These are phyloP conservation scores for Senna siamea DNA, from an alignment of 306 rosid genomes.

Conservation along the genomic window DNA sequence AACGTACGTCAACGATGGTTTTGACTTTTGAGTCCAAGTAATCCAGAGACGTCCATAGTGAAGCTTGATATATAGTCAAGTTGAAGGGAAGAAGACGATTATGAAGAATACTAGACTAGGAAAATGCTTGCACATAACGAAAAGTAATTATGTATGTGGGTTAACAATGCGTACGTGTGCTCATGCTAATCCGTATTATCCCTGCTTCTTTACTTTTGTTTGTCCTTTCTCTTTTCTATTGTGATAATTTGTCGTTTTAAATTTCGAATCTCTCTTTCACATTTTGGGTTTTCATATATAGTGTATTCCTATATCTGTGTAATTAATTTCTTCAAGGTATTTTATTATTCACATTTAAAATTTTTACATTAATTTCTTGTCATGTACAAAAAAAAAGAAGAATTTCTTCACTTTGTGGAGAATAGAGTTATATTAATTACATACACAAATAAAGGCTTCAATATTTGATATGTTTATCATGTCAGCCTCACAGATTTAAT, in stretches of 20 bases:
- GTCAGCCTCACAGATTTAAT: no score
- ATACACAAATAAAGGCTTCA: no score
- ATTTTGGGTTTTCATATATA: background rate
- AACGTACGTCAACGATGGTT: background rate
- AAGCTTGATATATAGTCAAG: constrained; percentile 20
- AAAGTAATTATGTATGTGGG: background rate
- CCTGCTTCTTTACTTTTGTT: no score
- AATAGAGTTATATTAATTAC: no score
- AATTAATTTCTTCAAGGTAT: no score
- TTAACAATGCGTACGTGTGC: background rate
- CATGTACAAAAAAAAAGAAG: no score
- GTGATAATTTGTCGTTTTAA: background rate
- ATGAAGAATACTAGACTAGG: background rate
- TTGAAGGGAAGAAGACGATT: background rate
- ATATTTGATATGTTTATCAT: no score
- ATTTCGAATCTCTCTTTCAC: background rate
- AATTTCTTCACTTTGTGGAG: no score
- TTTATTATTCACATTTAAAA: background rate
- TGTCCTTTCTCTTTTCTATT: background rate
- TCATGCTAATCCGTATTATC: constrained; percentile 10
- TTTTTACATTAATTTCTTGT: background rate
- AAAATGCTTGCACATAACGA: constrained; percentile 8
- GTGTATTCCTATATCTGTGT: background rate
- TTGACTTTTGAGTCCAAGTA: background rate
- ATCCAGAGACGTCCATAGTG: background rate